These are phyloP conservation scores for Saturnispora sekii DNA, from an alignment of 805 yeast genomes.

Conservation along the genomic window DNA sequence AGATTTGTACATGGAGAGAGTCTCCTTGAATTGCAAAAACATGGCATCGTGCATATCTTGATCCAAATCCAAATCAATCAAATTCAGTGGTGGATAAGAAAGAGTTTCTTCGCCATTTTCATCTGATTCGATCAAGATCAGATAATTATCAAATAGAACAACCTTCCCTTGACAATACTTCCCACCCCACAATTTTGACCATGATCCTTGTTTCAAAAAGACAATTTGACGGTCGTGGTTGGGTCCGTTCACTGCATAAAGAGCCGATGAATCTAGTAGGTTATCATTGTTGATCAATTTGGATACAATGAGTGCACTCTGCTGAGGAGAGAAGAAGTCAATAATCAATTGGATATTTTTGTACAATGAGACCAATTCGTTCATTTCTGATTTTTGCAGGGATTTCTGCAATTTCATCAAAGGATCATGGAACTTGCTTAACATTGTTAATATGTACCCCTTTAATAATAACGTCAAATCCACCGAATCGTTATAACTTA, in stretches of 20 bases:
- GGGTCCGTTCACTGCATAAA: conserved; percentile 4
- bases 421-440: conserved; percentile 9
- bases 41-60: conserved; percentile 9
- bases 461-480: conserved; percentile 4
- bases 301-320: conserved; percentile 4
- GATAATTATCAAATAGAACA: conserved; percentile 6
- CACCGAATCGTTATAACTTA: conserved; percentile 6
- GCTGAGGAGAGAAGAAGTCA: conserved; percentile 8
- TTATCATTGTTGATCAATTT: neutral
- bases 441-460: conserved; percentile 8
- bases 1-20: conserved; percentile 5
- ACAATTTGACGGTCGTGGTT: conserved; percentile 7
- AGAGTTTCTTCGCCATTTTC: conserved; percentile 8
- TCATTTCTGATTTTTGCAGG: conserved; percentile 1
- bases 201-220: conserved; percentile 6
- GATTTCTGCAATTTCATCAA: conserved; percentile 7
- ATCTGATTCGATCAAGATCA: conserved; percentile 5
- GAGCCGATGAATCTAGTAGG: neutral
- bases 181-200: conserved; percentile 10
- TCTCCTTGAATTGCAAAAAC: conserved; percentile 8
- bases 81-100: conserved; percentile 5
- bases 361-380: conserved; percentile 6
- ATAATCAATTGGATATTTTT: conserved; percentile 7
- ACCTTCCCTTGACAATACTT: conserved; percentile 6
- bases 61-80: conserved; percentile 7